phyloP scores from a whole-genome alignment of 805 yeast species.

The Cyberlindnera misumaiensis region DNA sequence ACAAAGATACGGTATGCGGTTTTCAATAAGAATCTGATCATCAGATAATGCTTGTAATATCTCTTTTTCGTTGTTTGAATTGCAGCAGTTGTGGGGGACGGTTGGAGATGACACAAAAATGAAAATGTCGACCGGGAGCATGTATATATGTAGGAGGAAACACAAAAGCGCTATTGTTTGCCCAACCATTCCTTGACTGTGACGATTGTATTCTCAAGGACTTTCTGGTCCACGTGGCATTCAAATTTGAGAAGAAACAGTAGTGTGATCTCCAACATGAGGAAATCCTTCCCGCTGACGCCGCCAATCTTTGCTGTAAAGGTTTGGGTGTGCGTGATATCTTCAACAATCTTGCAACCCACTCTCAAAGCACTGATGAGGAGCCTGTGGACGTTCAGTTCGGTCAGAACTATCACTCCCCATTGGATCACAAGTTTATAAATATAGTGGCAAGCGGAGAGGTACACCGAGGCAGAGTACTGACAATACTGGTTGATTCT shows the following conservation, averaged over 20 bases:
- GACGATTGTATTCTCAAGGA: constrained; percentile 1
- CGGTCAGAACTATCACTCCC: constrained; percentile 25
- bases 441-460: constrained; percentile 22
- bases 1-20: constrained; percentile 5
- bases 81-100: too few relatives aligned
- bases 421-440: constrained; percentile 15
- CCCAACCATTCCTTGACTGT: constrained; percentile 3
- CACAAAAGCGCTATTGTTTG: not conserved
- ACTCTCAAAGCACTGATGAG: constrained; percentile 39
- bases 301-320: constrained; percentile 44
- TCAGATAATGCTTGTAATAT: not conserved
- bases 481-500: constrained; percentile 24
- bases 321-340: constrained; percentile 35
- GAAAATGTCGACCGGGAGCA: not conserved
- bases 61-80: too few relatives aligned
- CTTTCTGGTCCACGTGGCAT: constrained; percentile 28
- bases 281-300: constrained; percentile 34
- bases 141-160: not conserved
- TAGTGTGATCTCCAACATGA: constrained; percentile 42
- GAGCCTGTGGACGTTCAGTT: constrained; percentile 36
- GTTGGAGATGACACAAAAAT: too few relatives aligned
- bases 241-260: constrained; percentile 44
- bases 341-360: constrained; percentile 42
- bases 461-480: constrained; percentile 24
- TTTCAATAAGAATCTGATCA: constrained; percentile 10